Conservation (phyloP, 1,284 basidiomycete genomes). For the Ustilago vetiveriae region DNA sequence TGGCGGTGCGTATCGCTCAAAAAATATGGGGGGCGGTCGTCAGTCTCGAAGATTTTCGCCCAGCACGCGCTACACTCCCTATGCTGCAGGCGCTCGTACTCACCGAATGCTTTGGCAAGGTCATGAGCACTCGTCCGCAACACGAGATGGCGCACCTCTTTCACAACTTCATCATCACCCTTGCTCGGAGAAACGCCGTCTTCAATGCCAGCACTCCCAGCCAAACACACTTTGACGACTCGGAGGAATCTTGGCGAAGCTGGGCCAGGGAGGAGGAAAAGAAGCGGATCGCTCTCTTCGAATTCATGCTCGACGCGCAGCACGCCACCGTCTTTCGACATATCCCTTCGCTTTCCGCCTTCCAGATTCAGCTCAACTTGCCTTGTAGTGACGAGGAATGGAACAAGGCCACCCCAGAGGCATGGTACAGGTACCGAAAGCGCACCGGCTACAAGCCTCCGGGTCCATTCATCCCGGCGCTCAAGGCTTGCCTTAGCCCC, state of each 20-base stretch:
- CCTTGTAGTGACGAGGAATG: conserved; percentile 53
- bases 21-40: conserved; percentile 58
- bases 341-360: conserved; percentile 50
- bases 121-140: conserved; percentile 55
- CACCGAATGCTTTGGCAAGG: conserved; percentile 53
- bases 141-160: conserved; percentile 61
- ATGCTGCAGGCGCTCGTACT: conserved; percentile 57
- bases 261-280: conserved; percentile 59
- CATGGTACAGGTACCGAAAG: conserved; percentile 40
- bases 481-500: conserved; percentile 50
- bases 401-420: conserved; percentile 45
- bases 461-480: conserved; percentile 45
- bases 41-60: conserved; percentile 55
- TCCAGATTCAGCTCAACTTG: conserved; percentile 52
- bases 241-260: conserved; percentile 49
- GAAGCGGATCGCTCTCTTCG: conserved; percentile 52
- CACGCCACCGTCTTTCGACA: conserved; percentile 57
- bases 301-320: conserved; percentile 54
- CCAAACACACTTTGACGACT: conserved; percentile 33
- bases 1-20: conserved; percentile 50
- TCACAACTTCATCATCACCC: conserved; percentile 57
- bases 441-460: conserved; percentile 45
- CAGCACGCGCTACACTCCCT: conserved; percentile 51
- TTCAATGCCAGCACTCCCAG: conserved; percentile 38
- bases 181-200: conserved; percentile 56